These are phyloP conservation scores for Perkinsus olseni DNA, from an alignment of 169 alveolate genomes.

Conservation along the genomic window DNA sequence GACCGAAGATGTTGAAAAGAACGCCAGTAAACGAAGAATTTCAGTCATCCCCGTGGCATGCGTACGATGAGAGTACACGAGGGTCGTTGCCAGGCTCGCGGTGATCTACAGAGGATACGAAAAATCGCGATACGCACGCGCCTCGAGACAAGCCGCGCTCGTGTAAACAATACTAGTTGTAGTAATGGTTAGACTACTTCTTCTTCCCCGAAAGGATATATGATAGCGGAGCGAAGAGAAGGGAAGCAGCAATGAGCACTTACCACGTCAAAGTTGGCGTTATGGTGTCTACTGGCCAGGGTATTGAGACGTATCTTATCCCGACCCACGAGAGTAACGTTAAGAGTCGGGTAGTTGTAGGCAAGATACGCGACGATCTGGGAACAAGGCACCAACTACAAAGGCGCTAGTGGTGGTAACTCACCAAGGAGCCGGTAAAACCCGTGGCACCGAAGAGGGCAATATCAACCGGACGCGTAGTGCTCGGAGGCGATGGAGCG, in stretches of 20 bases:
- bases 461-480: neutral
- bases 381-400: neutral
- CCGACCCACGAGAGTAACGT: neutral
- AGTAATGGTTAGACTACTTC: too few relatives aligned
- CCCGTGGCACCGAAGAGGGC: neutral
- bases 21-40: too few relatives aligned
- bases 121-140: too few relatives aligned
- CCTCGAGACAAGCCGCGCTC: too few relatives aligned
- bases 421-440: neutral
- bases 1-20: too few relatives aligned
- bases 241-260: neutral
- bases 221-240: too few relatives aligned
- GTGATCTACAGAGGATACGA: too few relatives aligned
- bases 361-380: neutral
- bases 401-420: neutral
- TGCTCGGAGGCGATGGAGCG: neutral
- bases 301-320: neutral
- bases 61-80: too few relatives aligned
- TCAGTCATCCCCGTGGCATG: too few relatives aligned
- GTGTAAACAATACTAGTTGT: too few relatives aligned
- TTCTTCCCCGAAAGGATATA: too few relatives aligned
- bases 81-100: too few relatives aligned
- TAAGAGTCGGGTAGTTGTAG: neutral
- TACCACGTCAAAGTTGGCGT: neutral
- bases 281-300: neutral